Conservation (phyloP, 2,329 filamentous ascomycete genomes). For the Trichoderma endophyticum region DNA sequence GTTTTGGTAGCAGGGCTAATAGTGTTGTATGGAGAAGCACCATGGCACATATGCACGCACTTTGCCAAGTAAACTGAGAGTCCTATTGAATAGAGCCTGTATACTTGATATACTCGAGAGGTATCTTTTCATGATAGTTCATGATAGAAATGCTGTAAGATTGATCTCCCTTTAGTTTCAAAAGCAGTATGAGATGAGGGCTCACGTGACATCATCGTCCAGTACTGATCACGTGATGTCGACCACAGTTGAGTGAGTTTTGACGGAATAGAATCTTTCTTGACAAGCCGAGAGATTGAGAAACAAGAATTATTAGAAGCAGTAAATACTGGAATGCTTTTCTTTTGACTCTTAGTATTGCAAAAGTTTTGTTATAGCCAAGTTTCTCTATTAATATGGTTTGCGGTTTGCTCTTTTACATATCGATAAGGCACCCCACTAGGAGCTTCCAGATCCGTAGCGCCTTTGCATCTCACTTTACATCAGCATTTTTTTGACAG, state of each 20-base stretch:
- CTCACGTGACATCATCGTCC: neutral
- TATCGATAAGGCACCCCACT: constrained; percentile 21
- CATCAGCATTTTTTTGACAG: constrained; percentile 16
- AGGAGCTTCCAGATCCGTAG: neutral
- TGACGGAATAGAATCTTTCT: neutral
- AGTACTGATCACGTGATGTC: neutral
- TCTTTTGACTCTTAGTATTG: neutral
- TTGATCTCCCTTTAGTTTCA: neutral
- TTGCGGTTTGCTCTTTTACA: neutral
- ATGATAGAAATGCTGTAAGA: neutral
- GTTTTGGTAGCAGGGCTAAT: neutral
- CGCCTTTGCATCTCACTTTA: constrained; percentile 11
- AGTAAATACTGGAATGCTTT: too few species aligned
- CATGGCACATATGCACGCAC: neutral
- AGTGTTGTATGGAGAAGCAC: neutral
- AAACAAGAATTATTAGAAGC: neutral
- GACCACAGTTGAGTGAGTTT: neutral
- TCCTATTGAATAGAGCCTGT: too few species aligned
- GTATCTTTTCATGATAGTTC: neutral
- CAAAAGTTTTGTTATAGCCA: neutral
- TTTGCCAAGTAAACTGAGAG: neutral
- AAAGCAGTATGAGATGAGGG: neutral
- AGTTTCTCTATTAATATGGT: neutral
- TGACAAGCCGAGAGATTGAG: neutral
- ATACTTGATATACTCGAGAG: neutral